These are phyloP conservation scores for Quercus lobata DNA, from an alignment of 331 rosid species.

Conservation along the genomic window DNA sequence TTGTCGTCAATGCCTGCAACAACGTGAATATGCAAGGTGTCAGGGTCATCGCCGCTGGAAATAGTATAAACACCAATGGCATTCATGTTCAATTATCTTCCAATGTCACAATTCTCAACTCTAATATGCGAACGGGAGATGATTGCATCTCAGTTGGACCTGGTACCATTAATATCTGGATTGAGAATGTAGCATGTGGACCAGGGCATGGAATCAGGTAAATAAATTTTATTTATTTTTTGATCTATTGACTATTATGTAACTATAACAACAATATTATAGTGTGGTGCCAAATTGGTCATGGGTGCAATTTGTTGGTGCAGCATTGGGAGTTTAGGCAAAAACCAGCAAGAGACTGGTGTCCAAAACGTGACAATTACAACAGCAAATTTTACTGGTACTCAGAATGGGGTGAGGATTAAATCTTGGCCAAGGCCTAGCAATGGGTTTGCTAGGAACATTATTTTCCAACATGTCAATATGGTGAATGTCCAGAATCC, in stretches of 20 bases:
- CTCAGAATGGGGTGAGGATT: constrained; percentile 31
- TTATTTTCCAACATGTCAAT: too few relatives aligned
- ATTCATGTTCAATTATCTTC: constrained; percentile 58
- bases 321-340: too few relatives aligned
- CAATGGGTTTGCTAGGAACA: too few relatives aligned
- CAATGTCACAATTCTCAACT: constrained; percentile 40
- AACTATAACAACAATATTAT: too few relatives aligned
- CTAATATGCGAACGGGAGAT: constrained; percentile 55
- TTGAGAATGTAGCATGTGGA: constrained; percentile 41
- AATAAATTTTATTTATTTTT: not conserved
- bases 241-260: too few relatives aligned
- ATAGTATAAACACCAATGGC: constrained; percentile 42
- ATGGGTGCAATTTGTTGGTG: too few relatives aligned
- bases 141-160: constrained; percentile 73
- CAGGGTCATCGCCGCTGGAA: constrained; percentile 21
- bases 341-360: not conserved
- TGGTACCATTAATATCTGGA: constrained; percentile 57
- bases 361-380: constrained; percentile 27
- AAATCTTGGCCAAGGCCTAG: constrained; percentile 31
- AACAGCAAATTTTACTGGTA: constrained; percentile 1
- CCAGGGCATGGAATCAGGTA: constrained; percentile 50
- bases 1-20: constrained; percentile 34
- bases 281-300: not conserved
- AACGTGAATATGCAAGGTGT: constrained; percentile 33
- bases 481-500: too few relatives aligned